These are phyloP conservation scores for Aspergillus oerlinghausenensis DNA, from an alignment of 2,329 filamentous ascomycete species.

Conservation along the genomic window DNA sequence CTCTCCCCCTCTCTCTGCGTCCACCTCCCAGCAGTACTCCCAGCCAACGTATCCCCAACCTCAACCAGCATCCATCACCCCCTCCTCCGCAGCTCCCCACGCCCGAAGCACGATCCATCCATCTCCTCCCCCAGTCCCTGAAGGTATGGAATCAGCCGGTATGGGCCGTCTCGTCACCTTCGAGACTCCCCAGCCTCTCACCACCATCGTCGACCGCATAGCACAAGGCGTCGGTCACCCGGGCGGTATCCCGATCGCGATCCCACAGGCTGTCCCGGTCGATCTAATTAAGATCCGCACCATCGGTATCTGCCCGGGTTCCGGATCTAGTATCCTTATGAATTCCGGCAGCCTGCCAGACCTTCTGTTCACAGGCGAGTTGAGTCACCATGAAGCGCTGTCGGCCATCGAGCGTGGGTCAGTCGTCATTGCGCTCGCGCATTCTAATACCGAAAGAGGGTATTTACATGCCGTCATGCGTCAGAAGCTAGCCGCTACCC, in stretches of 20 bases:
- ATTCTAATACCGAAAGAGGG: slow-evolving; percentile 86
- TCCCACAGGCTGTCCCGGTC: slow-evolving; percentile 55
- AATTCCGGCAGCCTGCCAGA: slow-evolving; percentile 59
- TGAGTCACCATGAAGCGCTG: slow-evolving; percentile 88
- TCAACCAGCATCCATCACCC: slow-evolving; percentile 18
- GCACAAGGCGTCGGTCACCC: slow-evolving; percentile 62
- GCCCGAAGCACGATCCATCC: slow-evolving; percentile 52
- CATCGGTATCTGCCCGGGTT: slow-evolving; percentile 86
- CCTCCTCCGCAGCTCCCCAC: slow-evolving; percentile 44
- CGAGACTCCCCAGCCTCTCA: slow-evolving; percentile 48
- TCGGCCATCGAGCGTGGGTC: slow-evolving; percentile 78
- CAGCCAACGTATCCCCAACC: slow-evolving; percentile 37
- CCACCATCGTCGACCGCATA: slow-evolving; percentile 58
- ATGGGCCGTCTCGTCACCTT: slow-evolving; percentile 60
- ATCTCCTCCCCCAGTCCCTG: slow-evolving; percentile 32
- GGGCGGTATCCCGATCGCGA: slow-evolving; percentile 59
- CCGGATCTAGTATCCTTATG: slow-evolving; percentile 69
- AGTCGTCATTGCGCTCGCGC: slow-evolving; percentile 79
- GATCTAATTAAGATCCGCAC: slow-evolving; percentile 57
- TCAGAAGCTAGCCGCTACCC: slow-evolving; percentile 55
- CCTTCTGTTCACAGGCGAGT: slow-evolving; percentile 83
- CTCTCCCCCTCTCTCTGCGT: slow-evolving; percentile 8
- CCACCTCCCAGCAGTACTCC: slow-evolving; percentile 33
- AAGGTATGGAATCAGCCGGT: slow-evolving; percentile 49
- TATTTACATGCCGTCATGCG: slow-evolving; percentile 71